Percentiles rank a stretch among this genome's conserved stretches.
Evolutionary conservation across 2,329 filamentous ascomycete species (phyloP).

Genomic region (Raffaelea arxii): DNA sequence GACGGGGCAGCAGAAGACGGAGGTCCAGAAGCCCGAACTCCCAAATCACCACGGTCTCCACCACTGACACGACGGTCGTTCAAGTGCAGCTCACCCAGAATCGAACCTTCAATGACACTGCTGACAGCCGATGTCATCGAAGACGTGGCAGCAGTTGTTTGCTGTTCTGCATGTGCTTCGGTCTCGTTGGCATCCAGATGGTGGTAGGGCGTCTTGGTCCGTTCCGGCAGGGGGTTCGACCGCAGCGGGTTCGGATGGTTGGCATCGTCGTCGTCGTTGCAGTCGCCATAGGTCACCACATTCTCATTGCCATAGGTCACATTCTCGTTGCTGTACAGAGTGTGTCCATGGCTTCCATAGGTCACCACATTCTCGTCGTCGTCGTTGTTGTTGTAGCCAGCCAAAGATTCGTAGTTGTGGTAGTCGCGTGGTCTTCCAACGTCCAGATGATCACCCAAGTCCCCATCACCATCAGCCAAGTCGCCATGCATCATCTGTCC

Average conservation of each 20-base stretch:
- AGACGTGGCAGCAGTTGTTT: constrained; percentile 9
- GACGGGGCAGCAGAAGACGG: neutral
- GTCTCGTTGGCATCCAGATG: constrained; percentile 2
- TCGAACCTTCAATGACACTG: constrained; percentile 12
- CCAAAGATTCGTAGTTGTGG: constrained; percentile 22
- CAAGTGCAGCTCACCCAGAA: constrained; percentile 32
- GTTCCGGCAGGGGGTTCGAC: constrained; percentile 32
- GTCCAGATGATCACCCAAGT: constrained; percentile 26
- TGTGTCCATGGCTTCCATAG: neutral
- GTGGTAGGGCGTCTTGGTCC: constrained; percentile 6
- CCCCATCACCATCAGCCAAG: constrained; percentile 26
- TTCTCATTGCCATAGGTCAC: neutral
- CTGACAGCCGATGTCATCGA: constrained; percentile 12
- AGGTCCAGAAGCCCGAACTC: neutral
- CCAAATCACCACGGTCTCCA: constrained; percentile 24
- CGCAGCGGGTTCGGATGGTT: constrained; percentile 43
- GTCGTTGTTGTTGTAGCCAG: constrained; percentile 28
- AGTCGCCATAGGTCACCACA: neutral
- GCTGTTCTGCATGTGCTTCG: constrained; percentile 1
- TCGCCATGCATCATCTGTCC: constrained; percentile 13
- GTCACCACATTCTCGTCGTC: neutral
- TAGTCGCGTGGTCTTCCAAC: constrained; percentile 13
- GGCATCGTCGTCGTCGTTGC: constrained; percentile 13
- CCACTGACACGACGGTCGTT: constrained; percentile 33
- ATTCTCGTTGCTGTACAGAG: neutral